Conservation (phyloP, 495 filamentous ascomycete genomes). For the Cryomyces minteri region DNA sequence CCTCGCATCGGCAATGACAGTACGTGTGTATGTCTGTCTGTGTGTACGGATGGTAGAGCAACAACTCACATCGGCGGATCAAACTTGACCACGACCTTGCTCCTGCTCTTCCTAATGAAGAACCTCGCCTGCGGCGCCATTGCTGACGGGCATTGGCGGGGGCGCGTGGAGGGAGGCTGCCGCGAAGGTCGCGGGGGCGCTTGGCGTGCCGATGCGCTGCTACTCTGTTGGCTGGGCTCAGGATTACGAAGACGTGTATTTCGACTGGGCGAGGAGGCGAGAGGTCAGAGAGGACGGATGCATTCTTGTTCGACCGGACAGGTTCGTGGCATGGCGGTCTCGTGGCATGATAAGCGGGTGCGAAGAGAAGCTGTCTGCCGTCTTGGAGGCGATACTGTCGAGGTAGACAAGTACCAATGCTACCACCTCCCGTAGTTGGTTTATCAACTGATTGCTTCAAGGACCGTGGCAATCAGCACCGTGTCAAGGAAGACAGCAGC, state of each 20-base stretch:
- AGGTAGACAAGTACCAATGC: background rate
- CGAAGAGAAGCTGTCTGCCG: constrained; percentile 11
- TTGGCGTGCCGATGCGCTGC: constrained; percentile 22
- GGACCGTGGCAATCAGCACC: too few relatives aligned
- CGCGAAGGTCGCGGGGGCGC: constrained; percentile 7
- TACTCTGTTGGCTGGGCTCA: constrained; percentile 29
- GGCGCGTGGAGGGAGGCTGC: constrained; percentile 31
- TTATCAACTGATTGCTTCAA: too few relatives aligned
- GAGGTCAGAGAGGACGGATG: constrained; percentile 33
- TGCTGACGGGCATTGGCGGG: constrained; percentile 32
- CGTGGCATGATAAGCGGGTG: constrained; percentile 10
- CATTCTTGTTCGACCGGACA: constrained; percentile 30
- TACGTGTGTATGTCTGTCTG: background rate
- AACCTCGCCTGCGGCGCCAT: constrained; percentile 56
- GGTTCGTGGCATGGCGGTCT: constrained; percentile 26
- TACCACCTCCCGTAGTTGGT: too few relatives aligned
- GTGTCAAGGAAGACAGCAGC: too few relatives aligned
- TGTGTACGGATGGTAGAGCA: background rate
- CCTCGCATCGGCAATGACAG: background rate
- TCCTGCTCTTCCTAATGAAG: constrained; percentile 62
- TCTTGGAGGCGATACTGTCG: constrained; percentile 11
- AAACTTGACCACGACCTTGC: constrained; percentile 72
- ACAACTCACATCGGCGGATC: constrained; percentile 64
- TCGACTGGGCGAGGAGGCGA: constrained; percentile 27
- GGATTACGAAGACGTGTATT: constrained; percentile 34